These are phyloP conservation scores for Physcomitrium patens DNA, from an alignment of 225 moss, liverwort and hornwort genomes.

Conservation along the genomic window DNA sequence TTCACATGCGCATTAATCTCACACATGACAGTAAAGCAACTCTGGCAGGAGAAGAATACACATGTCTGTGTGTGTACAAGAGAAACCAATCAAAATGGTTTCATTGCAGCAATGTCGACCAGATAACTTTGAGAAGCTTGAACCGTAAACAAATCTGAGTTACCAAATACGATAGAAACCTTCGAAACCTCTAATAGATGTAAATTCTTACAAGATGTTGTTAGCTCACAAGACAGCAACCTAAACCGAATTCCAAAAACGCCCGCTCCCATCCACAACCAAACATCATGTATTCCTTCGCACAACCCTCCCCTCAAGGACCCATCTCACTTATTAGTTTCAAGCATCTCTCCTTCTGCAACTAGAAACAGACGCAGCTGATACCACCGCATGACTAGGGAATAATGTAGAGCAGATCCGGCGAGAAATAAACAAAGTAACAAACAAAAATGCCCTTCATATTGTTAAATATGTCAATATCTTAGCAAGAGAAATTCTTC, in stretches of 20 bases:
- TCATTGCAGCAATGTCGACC: not conserved
- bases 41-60: constrained; percentile 6
- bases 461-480: not conserved
- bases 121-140: not conserved
- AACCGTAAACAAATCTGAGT: not conserved
- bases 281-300: not conserved
- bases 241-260: not conserved
- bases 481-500: constrained; percentile 2
- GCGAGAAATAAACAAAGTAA: not conserved
- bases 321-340: not conserved
- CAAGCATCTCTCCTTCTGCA: too few relatives aligned
- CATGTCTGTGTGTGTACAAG: not conserved
- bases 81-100: not conserved
- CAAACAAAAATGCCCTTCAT: not conserved
- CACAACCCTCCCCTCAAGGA: not conserved
- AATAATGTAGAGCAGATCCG: not conserved
- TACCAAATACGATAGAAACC: too few relatives aligned
- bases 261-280: not conserved
- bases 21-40: not conserved
- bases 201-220: too few relatives aligned
- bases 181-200: too few relatives aligned
- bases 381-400: too few relatives aligned
- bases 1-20: not conserved
- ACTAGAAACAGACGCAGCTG: too few relatives aligned
- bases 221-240: not conserved